phyloP scores from a whole-genome alignment of 2,329 filamentous ascomycete species.

The Lomentospora prolificans region DNA sequence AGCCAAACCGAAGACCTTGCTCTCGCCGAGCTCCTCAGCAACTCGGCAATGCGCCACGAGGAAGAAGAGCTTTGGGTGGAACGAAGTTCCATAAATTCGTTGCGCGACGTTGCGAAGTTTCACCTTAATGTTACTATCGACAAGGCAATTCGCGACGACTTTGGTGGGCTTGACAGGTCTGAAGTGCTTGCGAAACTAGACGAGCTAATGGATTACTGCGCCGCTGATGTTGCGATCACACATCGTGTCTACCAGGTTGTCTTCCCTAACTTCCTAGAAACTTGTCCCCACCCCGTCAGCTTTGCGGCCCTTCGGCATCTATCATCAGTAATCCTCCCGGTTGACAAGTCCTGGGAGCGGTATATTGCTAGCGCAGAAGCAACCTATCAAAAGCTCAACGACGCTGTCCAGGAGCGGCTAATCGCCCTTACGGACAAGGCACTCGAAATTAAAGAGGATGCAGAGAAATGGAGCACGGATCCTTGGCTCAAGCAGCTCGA shows the following conservation, averaged over 20 bases:
- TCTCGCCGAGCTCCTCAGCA: slow-evolving; percentile 60
- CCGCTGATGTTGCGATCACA: slow-evolving; percentile 85
- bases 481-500: slow-evolving; percentile 91
- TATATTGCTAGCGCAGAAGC: slow-evolving; percentile 79
- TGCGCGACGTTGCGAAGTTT: slow-evolving; percentile 92
- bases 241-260: slow-evolving; percentile 92
- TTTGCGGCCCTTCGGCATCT: slow-evolving; percentile 89
- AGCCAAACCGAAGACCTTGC: slow-evolving; percentile 62
- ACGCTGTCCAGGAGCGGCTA: slow-evolving; percentile 69
- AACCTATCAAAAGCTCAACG: slow-evolving; percentile 67
- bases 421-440: slow-evolving; percentile 67
- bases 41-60: slow-evolving; percentile 59
- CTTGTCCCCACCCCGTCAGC: slow-evolving; percentile 93
- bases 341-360: slow-evolving; percentile 76
- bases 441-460: slow-evolving; percentile 59
- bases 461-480: slow-evolving; percentile 63
- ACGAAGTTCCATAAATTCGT: slow-evolving; percentile 86
- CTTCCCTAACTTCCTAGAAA: slow-evolving; percentile 78
- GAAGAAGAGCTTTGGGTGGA: slow-evolving; percentile 96
- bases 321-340: slow-evolving; percentile 85
- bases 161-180: slow-evolving; percentile 67
- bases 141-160: slow-evolving; percentile 77
- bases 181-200: slow-evolving; percentile 65
- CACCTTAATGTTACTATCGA: slow-evolving; percentile 88
- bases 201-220: slow-evolving; percentile 84